Evolutionary conservation across 257 asterid genomes (phyloP).

Genomic region (Solanum pimpinellifolium): DNA sequence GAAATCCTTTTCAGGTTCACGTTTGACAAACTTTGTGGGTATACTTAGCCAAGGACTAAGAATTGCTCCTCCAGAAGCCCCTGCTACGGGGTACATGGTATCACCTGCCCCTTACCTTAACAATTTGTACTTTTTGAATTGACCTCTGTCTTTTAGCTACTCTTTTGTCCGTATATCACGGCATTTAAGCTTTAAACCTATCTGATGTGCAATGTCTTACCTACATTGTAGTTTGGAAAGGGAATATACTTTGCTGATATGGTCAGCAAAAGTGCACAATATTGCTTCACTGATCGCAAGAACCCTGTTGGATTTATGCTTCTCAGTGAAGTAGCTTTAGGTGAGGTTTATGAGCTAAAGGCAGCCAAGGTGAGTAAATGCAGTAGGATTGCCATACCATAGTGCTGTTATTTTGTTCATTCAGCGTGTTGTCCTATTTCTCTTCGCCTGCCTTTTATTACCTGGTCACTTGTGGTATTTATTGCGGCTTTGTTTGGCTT

Average conservation of each 20-base stretch:
- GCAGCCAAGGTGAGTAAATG: conserved; percentile 48
- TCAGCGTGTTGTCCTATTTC: neutral
- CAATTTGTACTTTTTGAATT: neutral
- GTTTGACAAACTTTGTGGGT: conserved; percentile 91
- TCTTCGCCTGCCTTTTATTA: neutral
- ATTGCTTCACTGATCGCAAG: conserved; percentile 66
- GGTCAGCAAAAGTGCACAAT: conserved; percentile 97
- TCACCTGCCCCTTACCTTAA: neutral
- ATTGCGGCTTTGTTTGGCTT: neutral
- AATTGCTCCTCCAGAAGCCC: conserved; percentile 99
- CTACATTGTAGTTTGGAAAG: conserved; percentile 69
- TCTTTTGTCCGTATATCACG: neutral
- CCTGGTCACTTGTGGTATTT: neutral
- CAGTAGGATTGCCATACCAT: neutral
- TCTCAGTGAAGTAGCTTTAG: conserved; percentile 93
- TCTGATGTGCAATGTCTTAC: neutral
- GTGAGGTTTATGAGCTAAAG: conserved; percentile 68
- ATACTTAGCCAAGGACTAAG: conserved; percentile 95
- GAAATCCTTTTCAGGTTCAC: conserved; percentile 49
- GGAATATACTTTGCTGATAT: conserved; percentile 95
- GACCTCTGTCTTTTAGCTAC: neutral
- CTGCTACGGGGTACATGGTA: conserved; percentile 97
- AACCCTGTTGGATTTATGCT: conserved; percentile 94
- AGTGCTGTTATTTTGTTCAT: neutral
- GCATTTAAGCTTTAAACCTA: neutral